A percentile compares a stretch with the other conserved stretches of the same genome.
phyloP scores from a whole-genome alignment of 2,329 filamentous ascomycete species.

The Fusarium sp. region DNA sequence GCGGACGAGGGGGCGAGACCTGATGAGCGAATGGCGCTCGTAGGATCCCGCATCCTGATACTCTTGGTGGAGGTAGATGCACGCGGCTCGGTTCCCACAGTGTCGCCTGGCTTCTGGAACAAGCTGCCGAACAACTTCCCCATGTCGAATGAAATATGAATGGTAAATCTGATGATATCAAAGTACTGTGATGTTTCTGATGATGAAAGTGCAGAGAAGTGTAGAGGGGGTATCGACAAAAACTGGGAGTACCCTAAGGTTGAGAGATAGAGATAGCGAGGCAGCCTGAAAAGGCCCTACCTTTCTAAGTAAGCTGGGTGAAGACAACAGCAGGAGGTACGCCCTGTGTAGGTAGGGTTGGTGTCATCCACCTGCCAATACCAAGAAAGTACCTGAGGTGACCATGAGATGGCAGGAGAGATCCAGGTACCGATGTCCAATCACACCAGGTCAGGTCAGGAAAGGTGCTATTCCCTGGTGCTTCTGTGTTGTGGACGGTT shows the following conservation, averaged over 20 bases:
- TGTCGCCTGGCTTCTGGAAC: conserved; percentile 39
- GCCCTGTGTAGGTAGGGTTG: not conserved
- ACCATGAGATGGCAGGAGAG: not conserved
- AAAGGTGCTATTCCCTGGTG: conserved; percentile 25
- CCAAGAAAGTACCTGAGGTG: conserved; percentile 19
- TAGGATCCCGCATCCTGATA: conserved; percentile 25
- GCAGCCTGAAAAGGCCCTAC: not conserved
- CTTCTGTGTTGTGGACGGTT: conserved; percentile 23
- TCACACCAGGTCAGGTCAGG: conserved; percentile 12
- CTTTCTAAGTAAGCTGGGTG: not conserved
- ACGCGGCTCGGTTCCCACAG: conserved; percentile 33
- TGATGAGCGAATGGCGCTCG: conserved; percentile 31
- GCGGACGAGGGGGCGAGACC: conserved; percentile 33
- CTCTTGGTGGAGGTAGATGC: conserved; percentile 30
- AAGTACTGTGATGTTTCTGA: not conserved
- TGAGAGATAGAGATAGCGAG: not conserved
- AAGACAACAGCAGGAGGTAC: not conserved
- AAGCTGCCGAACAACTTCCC: conserved; percentile 10
- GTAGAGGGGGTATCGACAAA: not conserved
- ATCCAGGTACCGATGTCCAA: conserved; percentile 19
- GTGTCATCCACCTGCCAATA: not conserved
- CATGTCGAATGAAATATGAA: conserved; percentile 1
- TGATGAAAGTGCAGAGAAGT: not conserved
- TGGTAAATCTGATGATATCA: not conserved
- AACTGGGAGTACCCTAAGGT: not conserved